phyloP scores from a whole-genome alignment of 192 early-diverging fungal species.

The Rhizoclosmatium globosum region DNA sequence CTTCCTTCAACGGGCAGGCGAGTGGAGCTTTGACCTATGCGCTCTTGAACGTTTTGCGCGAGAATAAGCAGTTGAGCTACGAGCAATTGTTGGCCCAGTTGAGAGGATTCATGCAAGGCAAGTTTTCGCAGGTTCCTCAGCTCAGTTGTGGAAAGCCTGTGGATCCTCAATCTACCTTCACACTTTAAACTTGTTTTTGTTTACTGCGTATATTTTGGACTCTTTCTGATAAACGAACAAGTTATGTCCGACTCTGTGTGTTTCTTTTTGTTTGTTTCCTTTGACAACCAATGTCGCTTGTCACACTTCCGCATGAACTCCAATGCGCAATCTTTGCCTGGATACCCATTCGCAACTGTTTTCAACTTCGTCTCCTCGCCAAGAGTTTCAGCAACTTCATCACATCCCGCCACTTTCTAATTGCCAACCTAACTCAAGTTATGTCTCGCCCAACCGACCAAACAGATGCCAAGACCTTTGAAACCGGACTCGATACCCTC shows the following conservation, averaged over 20 bases:
- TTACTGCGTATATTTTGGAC: too few relatives aligned
- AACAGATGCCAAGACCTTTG: neutral
- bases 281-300: neutral
- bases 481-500: neutral
- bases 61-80: slow-evolving; percentile 66
- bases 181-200: slow-evolving; percentile 19
- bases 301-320: neutral
- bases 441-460: neutral
- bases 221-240: too few relatives aligned
- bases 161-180: slow-evolving; percentile 59
- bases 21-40: slow-evolving; percentile 67
- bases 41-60: slow-evolving; percentile 50
- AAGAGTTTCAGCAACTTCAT: neutral
- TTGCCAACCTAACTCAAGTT: neutral
- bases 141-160: slow-evolving; percentile 72
- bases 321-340: neutral
- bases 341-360: neutral
- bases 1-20: slow-evolving; percentile 63
- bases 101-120: slow-evolving; percentile 67
- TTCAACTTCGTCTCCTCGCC: neutral
- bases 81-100: slow-evolving; percentile 74
- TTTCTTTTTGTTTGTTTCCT: neutral
- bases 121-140: slow-evolving; percentile 85
- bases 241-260: too few relatives aligned
- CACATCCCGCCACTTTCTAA: neutral